These are phyloP conservation scores for Aspergillus pseudoglaucus DNA, from an alignment of 2,329 filamentous ascomycete species.

Conservation along the genomic window DNA sequence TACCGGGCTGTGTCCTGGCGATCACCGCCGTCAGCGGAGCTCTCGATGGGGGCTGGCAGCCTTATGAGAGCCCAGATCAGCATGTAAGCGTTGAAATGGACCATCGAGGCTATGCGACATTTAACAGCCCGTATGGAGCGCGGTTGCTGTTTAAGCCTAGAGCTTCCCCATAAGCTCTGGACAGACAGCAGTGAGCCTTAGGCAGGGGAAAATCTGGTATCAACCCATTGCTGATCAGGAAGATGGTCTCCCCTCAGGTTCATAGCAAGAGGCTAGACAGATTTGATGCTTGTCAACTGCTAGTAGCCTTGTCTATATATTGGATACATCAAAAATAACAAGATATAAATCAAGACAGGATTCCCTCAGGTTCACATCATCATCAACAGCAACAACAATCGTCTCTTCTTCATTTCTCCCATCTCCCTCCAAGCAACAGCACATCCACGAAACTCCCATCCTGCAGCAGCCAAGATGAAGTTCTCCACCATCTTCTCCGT, in stretches of 20 bases:
- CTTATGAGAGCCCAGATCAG: neutral
- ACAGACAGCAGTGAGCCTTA: neutral
- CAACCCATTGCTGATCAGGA: neutral
- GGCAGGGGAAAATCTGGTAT: too few relatives aligned
- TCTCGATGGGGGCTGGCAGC: neutral
- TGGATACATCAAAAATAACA: neutral
- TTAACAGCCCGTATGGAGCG: neutral
- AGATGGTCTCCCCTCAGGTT: neutral
- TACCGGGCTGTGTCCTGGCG: neutral
- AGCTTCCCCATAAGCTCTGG: neutral
- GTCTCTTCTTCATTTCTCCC: neutral
- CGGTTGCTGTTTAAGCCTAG: neutral
- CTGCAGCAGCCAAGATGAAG: neutral
- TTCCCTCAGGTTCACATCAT: neutral
- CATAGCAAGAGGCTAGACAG: neutral
- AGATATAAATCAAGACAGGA: neutral
- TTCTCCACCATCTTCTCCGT: neutral
- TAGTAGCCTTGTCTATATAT: neutral
- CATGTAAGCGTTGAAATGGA: neutral
- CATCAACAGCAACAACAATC: neutral
- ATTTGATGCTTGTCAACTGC: neutral
- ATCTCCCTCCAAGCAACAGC: neutral
- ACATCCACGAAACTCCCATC: neutral
- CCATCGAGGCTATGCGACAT: neutral
- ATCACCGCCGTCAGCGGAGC: neutral